A percentile compares a stretch with the other conserved stretches of the same genome.
These are phyloP conservation scores for Fusarium devonianum DNA, from an alignment of 2,329 filamentous ascomycete species.

Conservation along the genomic window DNA sequence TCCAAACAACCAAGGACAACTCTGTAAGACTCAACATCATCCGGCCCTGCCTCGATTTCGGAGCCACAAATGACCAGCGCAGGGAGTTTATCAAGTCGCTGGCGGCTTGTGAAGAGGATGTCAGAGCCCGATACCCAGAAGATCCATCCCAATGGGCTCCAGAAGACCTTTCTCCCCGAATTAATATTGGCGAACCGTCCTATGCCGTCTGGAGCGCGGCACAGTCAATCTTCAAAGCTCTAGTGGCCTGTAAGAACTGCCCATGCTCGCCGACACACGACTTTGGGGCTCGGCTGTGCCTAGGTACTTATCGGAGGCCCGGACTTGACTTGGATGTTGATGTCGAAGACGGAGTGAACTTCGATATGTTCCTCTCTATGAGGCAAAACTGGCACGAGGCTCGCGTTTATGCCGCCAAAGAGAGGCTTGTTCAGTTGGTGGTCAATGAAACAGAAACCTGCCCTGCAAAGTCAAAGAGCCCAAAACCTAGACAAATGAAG, in stretches of 20 bases:
- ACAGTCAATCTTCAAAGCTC: conserved; percentile 16
- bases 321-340: background rate
- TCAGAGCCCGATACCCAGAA: conserved; percentile 8
- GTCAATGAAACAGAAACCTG: background rate
- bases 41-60: conserved; percentile 1
- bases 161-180: background rate
- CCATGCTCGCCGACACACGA: conserved; percentile 6
- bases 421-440: background rate
- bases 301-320: conserved; percentile 15
- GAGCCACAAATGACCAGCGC: background rate
- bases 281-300: conserved; percentile 4
- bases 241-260: background rate
- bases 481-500: background rate
- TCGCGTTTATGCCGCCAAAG: background rate
- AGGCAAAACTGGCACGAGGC: conserved; percentile 7
- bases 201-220: conserved; percentile 10
- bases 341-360: background rate
- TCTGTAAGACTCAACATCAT: background rate
- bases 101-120: background rate
- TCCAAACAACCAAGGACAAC: background rate
- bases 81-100: conserved; percentile 4
- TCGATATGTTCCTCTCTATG: conserved; percentile 19
- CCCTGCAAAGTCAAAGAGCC: background rate
- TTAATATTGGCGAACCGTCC: conserved; percentile 10
- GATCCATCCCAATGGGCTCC: conserved; percentile 3